Percentiles rank a stretch among this genome's conserved stretches.
Conservation (phyloP, 345 rosid genomes). For the Eutrema yunnanense region DNA sequence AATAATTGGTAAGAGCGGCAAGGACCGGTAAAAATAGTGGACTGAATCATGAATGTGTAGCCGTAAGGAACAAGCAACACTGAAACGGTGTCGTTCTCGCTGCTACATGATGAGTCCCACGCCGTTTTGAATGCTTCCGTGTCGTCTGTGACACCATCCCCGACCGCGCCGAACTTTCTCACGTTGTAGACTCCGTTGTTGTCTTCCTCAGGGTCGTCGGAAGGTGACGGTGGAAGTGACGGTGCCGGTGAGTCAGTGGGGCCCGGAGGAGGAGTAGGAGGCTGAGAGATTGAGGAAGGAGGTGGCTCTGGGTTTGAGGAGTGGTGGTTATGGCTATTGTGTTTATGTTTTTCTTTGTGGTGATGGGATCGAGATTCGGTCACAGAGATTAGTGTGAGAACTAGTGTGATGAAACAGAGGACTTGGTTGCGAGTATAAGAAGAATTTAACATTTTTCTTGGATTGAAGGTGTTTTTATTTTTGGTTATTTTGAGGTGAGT, state of each 20-base stretch:
- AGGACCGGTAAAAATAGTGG: conserved; percentile 93
- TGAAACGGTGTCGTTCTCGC: conserved; percentile 17
- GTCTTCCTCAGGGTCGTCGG: conserved; percentile 30
- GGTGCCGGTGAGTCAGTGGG: conserved; percentile 29
- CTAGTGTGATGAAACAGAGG: conserved; percentile 24
- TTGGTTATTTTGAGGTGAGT: conserved; percentile 17
- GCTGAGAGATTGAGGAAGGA: conserved; percentile 25
- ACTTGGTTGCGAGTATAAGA: conserved; percentile 5
- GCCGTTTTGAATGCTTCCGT: conserved; percentile 80
- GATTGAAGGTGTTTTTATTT: not conserved
- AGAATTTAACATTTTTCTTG: conserved; percentile 31
- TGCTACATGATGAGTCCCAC: conserved; percentile 72
- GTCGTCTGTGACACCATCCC: conserved; percentile 72
- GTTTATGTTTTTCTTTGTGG: conserved; percentile 38
- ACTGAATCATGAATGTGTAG: conserved; percentile 67
- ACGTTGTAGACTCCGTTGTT: conserved; percentile 42
- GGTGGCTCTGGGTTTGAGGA: conserved; percentile 27
- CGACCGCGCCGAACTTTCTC: conserved; percentile 63
- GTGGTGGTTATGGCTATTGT: conserved; percentile 30
- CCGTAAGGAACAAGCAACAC: conserved; percentile 57
- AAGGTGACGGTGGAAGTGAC: conserved; percentile 27
- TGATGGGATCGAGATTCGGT: conserved; percentile 43
- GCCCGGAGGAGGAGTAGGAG: conserved; percentile 38
- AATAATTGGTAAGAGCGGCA: conserved; percentile 54
- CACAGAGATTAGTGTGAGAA: conserved; percentile 30